phyloP scores from a whole-genome alignment of 2,329 filamentous ascomycete genomes.

The Metarhizium album region DNA sequence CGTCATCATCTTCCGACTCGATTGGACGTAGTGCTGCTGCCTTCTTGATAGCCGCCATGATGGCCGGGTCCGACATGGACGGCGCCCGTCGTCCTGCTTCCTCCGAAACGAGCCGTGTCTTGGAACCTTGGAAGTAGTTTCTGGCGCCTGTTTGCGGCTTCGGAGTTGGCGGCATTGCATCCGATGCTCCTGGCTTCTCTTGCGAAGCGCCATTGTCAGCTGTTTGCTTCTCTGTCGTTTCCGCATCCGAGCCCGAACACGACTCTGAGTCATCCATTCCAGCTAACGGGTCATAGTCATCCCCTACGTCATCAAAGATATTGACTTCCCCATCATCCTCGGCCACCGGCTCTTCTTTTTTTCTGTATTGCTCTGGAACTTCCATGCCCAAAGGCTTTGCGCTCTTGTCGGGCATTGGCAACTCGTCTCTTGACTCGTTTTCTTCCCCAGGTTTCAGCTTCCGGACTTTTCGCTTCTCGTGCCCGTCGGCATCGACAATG shows the following conservation, averaged over 20 bases:
- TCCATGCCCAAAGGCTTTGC: constrained; percentile 54
- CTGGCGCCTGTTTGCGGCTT: constrained; percentile 29
- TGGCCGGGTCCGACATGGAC: constrained; percentile 61
- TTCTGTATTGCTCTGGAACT: constrained; percentile 47
- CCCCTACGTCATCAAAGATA: constrained; percentile 56
- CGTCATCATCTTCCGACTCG: constrained; percentile 26
- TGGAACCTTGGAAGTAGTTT: constrained; percentile 55
- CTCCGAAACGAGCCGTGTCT: constrained; percentile 41
- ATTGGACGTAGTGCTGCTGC: constrained; percentile 55
- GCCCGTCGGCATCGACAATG: constrained; percentile 54
- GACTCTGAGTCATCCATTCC: constrained; percentile 38
- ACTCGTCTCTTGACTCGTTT: constrained; percentile 25
- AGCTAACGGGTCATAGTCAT: constrained; percentile 58
- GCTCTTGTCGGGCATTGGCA: constrained; percentile 44
- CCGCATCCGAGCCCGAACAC: constrained; percentile 33
- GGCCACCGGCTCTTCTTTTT: constrained; percentile 27
- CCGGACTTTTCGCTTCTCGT: constrained; percentile 54
- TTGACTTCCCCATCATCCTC: constrained; percentile 46
- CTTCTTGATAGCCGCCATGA: constrained; percentile 77
- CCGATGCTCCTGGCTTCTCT: constrained; percentile 8
- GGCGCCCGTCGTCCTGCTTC: constrained; percentile 35
- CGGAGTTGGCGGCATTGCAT: constrained; percentile 36
- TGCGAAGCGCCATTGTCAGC: constrained; percentile 2
- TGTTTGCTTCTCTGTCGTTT: constrained; percentile 9
- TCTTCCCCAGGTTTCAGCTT: constrained; percentile 34